Base-by-base conservation (phyloP, 768 basidiomycete genomes). In the Leccinum subgranulosum region DNA sequence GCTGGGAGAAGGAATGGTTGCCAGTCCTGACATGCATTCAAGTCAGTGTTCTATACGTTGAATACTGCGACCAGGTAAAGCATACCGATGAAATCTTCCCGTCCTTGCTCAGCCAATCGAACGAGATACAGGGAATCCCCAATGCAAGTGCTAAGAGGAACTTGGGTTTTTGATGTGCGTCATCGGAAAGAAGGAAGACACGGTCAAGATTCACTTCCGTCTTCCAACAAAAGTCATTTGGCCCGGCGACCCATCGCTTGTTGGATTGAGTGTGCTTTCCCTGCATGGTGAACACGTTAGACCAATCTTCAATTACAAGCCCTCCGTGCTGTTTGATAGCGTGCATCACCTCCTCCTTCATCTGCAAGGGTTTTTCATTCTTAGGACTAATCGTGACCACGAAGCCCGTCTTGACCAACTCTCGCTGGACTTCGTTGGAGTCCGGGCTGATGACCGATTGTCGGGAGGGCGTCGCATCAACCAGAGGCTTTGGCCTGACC, bases 141-240 rank as follows among this genome's bases (percentile, higher is more conserved):
- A 94, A 75, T 0, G 90, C 92, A 33, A 98, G 80, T 6, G 92
- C 90, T 3, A 87, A 79, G 53, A 96, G 76, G 65, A 82, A 93
- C 71, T 94, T 95, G 10, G 87, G 82, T 62, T 90, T 94, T 56
- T 84, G 81, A 61, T 79, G 83, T 9, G 79, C 69, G 14, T 84
- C 81, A 60, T 90, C 85, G 0, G 89, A 82, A 15, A 92, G 59
- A 41, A 92, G 75, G 70, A 90, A 90, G 23, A 88, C 76, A 14
- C 81, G 79, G 31, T 72, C 70, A 39, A 72, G 15, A 1, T 61
- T 59, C 36, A 84, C 72, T 28, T 76, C 74, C n/a, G 67, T 57
- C 33, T 75, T 74, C 52, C 76, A 77, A 36, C 72, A 66, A 28
- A 84, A 77, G 33, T 88, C 82, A 17, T 75, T 66, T 33, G 77